Conservation (phyloP, 2,329 filamentous ascomycete genomes). For the Talaromyces sp. region DNA sequence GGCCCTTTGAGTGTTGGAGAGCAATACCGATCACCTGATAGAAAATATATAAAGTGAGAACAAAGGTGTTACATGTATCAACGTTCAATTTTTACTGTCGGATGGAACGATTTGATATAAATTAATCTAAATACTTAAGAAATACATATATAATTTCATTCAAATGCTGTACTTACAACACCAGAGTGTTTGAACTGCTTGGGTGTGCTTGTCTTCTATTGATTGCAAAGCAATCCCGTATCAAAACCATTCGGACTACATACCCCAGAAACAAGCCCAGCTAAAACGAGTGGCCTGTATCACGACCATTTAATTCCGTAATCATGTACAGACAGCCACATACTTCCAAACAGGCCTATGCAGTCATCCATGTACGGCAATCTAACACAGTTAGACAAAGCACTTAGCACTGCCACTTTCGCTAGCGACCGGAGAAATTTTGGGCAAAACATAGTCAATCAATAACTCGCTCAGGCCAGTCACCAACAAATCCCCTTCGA, state of each 20-base stretch:
- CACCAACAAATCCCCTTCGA: neutral
- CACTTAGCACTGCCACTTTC: neutral
- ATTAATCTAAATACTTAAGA: too few relatives aligned
- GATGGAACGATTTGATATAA: too few relatives aligned
- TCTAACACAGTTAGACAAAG: neutral
- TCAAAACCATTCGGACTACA: neutral
- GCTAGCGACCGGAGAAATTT: neutral
- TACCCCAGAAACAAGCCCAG: neutral
- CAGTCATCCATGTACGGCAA: neutral
- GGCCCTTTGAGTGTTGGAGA: too few relatives aligned
- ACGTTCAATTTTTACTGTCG: too few relatives aligned
- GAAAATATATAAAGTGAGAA: too few relatives aligned
- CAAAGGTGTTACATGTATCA: too few relatives aligned
- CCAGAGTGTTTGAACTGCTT: too few relatives aligned
- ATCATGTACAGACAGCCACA: neutral
- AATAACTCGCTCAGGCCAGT: too few relatives aligned
- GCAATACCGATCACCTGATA: too few relatives aligned
- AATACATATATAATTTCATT: too few relatives aligned
- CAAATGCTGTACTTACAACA: too few relatives aligned
- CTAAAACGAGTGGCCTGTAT: neutral
- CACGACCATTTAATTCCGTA: neutral
- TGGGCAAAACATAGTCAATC: neutral
- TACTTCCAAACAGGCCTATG: neutral
- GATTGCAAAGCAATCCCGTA: neutral
- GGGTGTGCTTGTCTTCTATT: too few relatives aligned